Conservation (phyloP, 148 eudicot species). For the Diospyros kaki region DNA sequence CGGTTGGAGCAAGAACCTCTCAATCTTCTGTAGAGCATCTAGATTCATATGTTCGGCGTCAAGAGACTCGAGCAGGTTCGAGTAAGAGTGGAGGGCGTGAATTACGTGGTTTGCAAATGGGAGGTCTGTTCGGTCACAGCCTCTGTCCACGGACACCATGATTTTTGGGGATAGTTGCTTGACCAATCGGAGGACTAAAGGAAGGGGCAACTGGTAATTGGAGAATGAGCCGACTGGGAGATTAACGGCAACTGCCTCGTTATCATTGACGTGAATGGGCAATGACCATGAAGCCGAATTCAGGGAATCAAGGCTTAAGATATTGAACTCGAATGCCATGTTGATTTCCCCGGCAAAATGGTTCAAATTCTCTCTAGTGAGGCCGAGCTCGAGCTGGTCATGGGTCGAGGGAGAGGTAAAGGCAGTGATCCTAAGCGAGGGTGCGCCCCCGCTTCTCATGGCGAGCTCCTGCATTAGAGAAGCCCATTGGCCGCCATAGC, state of each 20-base stretch:
- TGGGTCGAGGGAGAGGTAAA: slow-evolving; percentile 53
- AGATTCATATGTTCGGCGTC: slow-evolving; percentile 70
- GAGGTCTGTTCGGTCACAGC: slow-evolving; percentile 71
- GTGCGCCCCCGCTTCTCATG: slow-evolving; percentile 47
- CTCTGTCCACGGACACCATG: slow-evolving; percentile 71
- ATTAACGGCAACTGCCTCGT: slow-evolving; percentile 76
- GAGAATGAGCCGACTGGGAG: slow-evolving; percentile 64
- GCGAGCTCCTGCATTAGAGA: slow-evolving; percentile 93
- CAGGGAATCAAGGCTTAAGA: slow-evolving; percentile 55
- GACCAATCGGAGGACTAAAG: slow-evolving; percentile 56
- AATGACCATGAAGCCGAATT: slow-evolving; percentile 45
- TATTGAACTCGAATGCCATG: slow-evolving; percentile 66
- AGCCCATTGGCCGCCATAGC: slow-evolving; percentile 97
- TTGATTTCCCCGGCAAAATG: slow-evolving; percentile 75
- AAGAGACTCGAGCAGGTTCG: slow-evolving; percentile 74
- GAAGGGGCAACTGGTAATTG: slow-evolving; percentile 39
- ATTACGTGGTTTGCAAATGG: slow-evolving; percentile 74
- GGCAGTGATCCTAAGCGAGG: slow-evolving; percentile 64
- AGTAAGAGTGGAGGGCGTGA: slow-evolving; percentile 67
- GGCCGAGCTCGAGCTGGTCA: slow-evolving; percentile 64
- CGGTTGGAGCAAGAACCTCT: slow-evolving; percentile 78
- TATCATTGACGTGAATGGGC: slow-evolving; percentile 47
- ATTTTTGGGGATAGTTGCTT: slow-evolving; percentile 75
- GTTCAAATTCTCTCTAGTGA: slow-evolving; percentile 64
- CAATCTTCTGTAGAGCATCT: slow-evolving; percentile 67